phyloP scores from a whole-genome alignment of 345 rosid genomes.

The Erysimum cheiranthoides region DNA sequence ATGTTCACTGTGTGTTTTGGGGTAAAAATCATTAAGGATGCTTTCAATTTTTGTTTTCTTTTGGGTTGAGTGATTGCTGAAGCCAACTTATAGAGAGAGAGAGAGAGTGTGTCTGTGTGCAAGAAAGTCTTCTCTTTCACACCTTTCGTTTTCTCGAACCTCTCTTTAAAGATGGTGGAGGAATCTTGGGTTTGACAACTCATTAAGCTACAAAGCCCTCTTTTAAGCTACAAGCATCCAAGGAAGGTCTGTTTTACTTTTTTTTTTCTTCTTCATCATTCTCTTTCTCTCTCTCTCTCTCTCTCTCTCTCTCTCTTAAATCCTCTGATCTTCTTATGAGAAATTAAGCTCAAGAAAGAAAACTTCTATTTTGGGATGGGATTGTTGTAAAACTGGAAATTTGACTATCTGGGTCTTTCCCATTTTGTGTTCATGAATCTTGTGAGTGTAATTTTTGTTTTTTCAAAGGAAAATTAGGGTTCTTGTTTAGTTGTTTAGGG shows the following conservation, averaged over 20 bases:
- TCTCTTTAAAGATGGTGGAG: conserved; percentile 48
- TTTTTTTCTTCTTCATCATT: conserved; percentile 4
- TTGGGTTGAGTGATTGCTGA: conserved; percentile 59
- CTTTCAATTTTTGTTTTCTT: conserved; percentile 49
- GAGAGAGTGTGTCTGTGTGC: conserved; percentile 22
- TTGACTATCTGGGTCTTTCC: conserved; percentile 45
- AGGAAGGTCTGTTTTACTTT: conserved; percentile 52
- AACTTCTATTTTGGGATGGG: conserved; percentile 19
- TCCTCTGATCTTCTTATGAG: conserved; percentile 10
- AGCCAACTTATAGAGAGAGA: conserved; percentile 36
- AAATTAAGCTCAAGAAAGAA: conserved; percentile 16
- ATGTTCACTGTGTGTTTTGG: neutral
- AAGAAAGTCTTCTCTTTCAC: conserved; percentile 82
- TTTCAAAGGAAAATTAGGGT: conserved; percentile 37
- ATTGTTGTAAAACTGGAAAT: conserved; percentile 44
- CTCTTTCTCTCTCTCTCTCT: conserved; percentile 9
- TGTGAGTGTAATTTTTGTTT: conserved; percentile 4
- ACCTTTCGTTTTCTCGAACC: conserved; percentile 60
- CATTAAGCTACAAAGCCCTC: conserved; percentile 21
- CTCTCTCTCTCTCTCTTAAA: conserved; percentile 5
- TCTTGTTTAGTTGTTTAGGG: conserved; percentile 39
- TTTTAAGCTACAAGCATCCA: conserved; percentile 46
- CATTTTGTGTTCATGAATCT: conserved; percentile 20
- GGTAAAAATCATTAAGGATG: conserved; percentile 30
- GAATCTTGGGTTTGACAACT: conserved; percentile 71